Conservation (phyloP, 768 basidiomycete genomes). For the Tylopilus sp. region DNA sequence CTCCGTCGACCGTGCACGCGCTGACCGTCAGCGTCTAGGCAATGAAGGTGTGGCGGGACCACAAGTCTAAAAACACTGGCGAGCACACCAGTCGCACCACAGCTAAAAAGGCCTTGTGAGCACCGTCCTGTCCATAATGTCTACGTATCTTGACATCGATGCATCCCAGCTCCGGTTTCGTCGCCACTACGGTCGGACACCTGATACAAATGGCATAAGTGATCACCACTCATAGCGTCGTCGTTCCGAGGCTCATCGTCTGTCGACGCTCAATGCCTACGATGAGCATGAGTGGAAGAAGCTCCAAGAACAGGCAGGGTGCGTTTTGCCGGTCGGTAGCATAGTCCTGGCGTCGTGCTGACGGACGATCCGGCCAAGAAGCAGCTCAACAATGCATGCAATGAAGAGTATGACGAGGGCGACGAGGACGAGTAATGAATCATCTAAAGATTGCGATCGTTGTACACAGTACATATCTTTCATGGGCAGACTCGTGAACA, state of each 20-base stretch:
- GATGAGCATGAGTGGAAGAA: not conserved
- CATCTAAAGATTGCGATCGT: too few relatives aligned
- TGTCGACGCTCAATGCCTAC: not conserved
- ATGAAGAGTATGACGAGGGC: too few relatives aligned
- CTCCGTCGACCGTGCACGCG: not conserved
- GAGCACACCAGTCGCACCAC: constrained; percentile 14
- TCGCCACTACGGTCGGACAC: not conserved
- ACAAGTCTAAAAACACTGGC: constrained; percentile 9
- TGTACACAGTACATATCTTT: too few relatives aligned
- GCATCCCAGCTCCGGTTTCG: not conserved
- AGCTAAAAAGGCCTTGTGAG: constrained; percentile 16
- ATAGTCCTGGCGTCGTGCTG: not conserved
- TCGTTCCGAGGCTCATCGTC: not conserved
- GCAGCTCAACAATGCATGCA: not conserved
- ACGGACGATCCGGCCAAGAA: not conserved
- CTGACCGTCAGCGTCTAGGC: constrained; percentile 3
- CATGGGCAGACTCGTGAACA: too few relatives aligned
- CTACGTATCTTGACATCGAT: not conserved
- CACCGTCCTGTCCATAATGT: not conserved
- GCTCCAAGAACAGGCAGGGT: not conserved
- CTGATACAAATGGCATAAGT: not conserved
- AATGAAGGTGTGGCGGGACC: constrained; percentile 17
- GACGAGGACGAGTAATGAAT: too few relatives aligned
- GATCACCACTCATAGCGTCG: not conserved
- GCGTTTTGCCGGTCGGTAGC: not conserved